Evolutionary conservation across 306 rosid species (phyloP).

Genomic region (Vachellia collinsii): DNA sequence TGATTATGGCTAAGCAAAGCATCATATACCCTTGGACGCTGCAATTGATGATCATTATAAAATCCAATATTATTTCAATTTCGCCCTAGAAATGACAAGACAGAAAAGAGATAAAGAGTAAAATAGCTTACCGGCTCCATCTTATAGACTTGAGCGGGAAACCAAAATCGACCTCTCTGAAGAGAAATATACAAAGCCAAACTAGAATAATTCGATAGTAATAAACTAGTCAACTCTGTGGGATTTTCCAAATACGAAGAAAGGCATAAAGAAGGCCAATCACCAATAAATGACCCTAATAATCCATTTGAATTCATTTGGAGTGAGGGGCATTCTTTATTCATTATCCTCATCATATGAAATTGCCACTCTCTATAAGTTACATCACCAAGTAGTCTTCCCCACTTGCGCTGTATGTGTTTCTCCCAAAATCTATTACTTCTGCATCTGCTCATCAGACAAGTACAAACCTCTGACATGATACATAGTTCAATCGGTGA

Average conservation of each 20-base stretch:
- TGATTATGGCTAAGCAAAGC: conserved; percentile 57
- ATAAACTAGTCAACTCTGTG: neutral
- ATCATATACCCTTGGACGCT: conserved; percentile 49
- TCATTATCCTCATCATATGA: conserved; percentile 33
- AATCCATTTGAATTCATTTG: conserved; percentile 30
- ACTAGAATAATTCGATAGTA: conserved; percentile 32
- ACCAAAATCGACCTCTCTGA: conserved; percentile 59
- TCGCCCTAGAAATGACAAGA: neutral
- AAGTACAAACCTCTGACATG: conserved; percentile 52
- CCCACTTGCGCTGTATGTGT: conserved; percentile 58
- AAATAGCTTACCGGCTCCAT: neutral
- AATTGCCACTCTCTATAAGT: conserved; percentile 50
- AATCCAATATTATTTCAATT: neutral
- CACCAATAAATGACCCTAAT: conserved; percentile 24
- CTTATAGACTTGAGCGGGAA: conserved; percentile 63
- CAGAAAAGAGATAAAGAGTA: neutral
- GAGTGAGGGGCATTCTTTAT: conserved; percentile 4
- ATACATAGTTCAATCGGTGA: conserved; percentile 51
- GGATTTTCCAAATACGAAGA: conserved; percentile 30
- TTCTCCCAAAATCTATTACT: conserved; percentile 58
- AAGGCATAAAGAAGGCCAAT: conserved; percentile 35
- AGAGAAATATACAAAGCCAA: conserved; percentile 59
- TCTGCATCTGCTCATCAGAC: conserved; percentile 51
- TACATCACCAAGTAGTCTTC: conserved; percentile 42
- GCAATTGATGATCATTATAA: conserved; percentile 24